These are phyloP conservation scores for Vaccinium myrtillus DNA, from an alignment of 148 eudicot genomes.

Conservation along the genomic window DNA sequence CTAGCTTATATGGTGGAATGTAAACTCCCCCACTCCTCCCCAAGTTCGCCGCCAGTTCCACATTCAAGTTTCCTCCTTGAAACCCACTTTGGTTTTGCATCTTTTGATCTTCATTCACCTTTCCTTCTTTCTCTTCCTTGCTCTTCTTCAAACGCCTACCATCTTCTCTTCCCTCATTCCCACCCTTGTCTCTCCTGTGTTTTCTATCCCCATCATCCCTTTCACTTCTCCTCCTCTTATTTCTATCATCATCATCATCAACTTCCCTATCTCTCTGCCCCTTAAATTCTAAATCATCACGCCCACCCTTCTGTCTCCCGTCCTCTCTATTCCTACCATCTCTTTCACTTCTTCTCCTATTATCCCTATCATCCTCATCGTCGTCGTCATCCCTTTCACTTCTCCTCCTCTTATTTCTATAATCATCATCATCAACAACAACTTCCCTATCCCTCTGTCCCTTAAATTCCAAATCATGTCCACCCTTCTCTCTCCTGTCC, in stretches of 20 bases:
- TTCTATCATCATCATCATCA: conserved; percentile 11
- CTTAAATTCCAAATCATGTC: neutral
- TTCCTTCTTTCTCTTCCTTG: conserved; percentile 18
- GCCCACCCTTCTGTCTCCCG: neutral
- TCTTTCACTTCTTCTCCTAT: neutral
- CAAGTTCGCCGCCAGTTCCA: conserved; percentile 30
- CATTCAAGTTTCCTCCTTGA: conserved; percentile 19
- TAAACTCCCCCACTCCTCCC: conserved; percentile 89
- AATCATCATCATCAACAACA: conserved; percentile 5
- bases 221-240: conserved; percentile 20
- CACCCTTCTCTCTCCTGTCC: neutral
- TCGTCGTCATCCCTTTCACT: neutral
- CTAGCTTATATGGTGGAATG: conserved; percentile 81
- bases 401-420: conserved; percentile 21
- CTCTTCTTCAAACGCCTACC: conserved; percentile 13
- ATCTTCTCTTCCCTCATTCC: conserved; percentile 19
- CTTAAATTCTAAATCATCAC: neutral
- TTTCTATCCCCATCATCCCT: conserved; percentile 19
- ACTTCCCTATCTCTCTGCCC: conserved; percentile 14
- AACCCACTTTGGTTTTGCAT: conserved; percentile 18
- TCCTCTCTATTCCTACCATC: conserved; percentile 7
- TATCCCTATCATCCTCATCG: conserved; percentile 14
- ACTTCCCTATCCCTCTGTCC: conserved; percentile 15
- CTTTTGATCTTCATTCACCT: conserved; percentile 24
- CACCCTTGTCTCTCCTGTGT: conserved; percentile 19